Percentiles rank a stretch among this genome's conserved stretches.
phyloP scores from a whole-genome alignment of 148 eudicot genomes.

The Arctostaphylos glauca region DNA sequence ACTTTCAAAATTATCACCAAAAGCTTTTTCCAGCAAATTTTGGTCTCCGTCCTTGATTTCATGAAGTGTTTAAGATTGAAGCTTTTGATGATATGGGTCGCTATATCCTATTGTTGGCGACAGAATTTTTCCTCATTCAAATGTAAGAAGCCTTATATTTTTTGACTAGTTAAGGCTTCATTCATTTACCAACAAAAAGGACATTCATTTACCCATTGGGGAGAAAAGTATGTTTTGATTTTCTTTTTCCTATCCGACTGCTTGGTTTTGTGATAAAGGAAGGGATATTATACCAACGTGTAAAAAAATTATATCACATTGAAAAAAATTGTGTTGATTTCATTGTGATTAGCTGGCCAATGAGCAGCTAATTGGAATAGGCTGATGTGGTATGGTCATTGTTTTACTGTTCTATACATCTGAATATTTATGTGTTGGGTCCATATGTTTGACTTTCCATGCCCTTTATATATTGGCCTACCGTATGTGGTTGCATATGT shows the following conservation, averaged over 20 bases:
- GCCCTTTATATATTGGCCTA: slow-evolving; percentile 18
- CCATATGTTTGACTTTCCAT: slow-evolving; percentile 20
- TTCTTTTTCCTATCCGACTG: neutral
- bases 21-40: neutral
- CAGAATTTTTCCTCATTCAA: neutral
- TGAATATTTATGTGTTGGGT: slow-evolving; percentile 18
- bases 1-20: neutral
- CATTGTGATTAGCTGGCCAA: neutral
- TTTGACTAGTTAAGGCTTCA: neutral
- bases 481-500: slow-evolving; percentile 28
- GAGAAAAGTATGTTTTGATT: neutral
- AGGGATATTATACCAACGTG: neutral
- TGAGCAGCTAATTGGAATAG: neutral
- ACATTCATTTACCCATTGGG: neutral
- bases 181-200: neutral
- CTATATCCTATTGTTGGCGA: neutral
- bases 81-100: neutral
- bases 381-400: slow-evolving; percentile 10
- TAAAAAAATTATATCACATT: neutral
- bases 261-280: neutral
- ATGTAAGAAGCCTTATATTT: neutral
- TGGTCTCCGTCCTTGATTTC: neutral
- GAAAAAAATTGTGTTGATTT: neutral
- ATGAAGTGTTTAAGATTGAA: neutral
- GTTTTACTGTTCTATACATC: neutral